Conservation (phyloP, 805 yeast genomes). For the Yarrowia bubula region DNA sequence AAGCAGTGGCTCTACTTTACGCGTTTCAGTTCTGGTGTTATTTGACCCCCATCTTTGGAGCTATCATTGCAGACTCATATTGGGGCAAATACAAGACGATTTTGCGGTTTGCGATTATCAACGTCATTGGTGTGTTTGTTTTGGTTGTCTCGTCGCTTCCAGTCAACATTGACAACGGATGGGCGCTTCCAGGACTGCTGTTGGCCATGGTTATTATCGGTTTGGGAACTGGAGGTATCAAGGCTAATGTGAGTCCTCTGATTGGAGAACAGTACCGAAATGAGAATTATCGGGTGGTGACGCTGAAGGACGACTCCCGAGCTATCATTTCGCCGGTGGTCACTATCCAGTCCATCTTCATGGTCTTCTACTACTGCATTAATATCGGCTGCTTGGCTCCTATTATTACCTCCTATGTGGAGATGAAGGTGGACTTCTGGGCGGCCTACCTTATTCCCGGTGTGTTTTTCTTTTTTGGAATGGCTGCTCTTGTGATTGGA, state of each 20-base stretch:
- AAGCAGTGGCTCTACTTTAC: conserved; percentile 70
- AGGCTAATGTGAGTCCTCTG: conserved; percentile 72
- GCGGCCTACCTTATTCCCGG: conserved; percentile 73
- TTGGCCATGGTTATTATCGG: conserved; percentile 61
- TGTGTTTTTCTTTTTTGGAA: conserved; percentile 62
- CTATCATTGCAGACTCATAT: conserved; percentile 69
- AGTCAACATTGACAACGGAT: conserved; percentile 47
- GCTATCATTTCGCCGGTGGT: conserved; percentile 69
- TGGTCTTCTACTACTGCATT: conserved; percentile 73
- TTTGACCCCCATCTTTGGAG: conserved; percentile 75
- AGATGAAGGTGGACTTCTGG: conserved; percentile 55
- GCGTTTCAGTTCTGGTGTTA: conserved; percentile 80
- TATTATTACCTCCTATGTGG: conserved; percentile 73
- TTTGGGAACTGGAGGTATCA: conserved; percentile 77
- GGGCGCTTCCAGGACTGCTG: conserved; percentile 63
- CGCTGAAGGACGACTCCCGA: conserved; percentile 46
- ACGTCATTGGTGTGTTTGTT: conserved; percentile 60
- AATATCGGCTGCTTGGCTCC: conserved; percentile 73
- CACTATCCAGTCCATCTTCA: conserved; percentile 70
- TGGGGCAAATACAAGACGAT: conserved; percentile 73
- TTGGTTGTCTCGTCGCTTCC: conserved; percentile 71
- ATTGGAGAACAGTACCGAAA: conserved; percentile 73
- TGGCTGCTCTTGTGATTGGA: conserved; percentile 53
- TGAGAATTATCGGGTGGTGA: conserved; percentile 55
- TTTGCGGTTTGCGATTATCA: conserved; percentile 55